phyloP scores from a whole-genome alignment of 1,284 basidiomycete species.

The Leccinum angustisporum region DNA sequence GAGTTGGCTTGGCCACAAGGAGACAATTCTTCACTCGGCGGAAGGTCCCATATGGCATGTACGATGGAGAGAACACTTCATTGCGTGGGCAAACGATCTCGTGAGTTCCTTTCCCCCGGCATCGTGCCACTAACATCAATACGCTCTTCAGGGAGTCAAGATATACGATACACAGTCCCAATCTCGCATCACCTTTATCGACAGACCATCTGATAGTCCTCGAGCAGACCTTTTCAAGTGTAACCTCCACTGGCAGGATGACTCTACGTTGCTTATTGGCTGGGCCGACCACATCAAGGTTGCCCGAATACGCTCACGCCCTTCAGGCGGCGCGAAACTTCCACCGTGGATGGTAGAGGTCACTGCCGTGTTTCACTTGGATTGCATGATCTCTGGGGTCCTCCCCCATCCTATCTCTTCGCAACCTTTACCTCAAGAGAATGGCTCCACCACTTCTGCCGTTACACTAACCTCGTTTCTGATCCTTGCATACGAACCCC shows the following conservation, averaged over 20 bases:
- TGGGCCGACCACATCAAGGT: slow-evolving; percentile 97
- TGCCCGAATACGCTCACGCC: slow-evolving; percentile 72
- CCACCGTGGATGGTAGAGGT: slow-evolving; percentile 79
- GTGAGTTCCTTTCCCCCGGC: slow-evolving; percentile 42
- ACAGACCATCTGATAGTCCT: slow-evolving; percentile 78
- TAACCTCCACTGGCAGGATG: slow-evolving; percentile 89
- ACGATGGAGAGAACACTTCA: slow-evolving; percentile 83
- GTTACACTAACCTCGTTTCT: slow-evolving; percentile 69
- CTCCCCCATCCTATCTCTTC: slow-evolving; percentile 66
- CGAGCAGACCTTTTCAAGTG: slow-evolving; percentile 94
- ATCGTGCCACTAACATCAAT: not conserved
- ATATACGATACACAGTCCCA: slow-evolving; percentile 86
- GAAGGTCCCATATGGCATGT: slow-evolving; percentile 96
- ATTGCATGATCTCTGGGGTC: slow-evolving; percentile 94
- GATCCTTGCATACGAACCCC: slow-evolving; percentile 78
- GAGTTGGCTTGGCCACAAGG: slow-evolving; percentile 95
- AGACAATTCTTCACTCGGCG: slow-evolving; percentile 81
- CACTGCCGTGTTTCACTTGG: slow-evolving; percentile 88
- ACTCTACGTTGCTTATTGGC: slow-evolving; percentile 84
- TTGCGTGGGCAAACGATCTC: slow-evolving; percentile 96
- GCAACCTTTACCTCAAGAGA: slow-evolving; percentile 19
- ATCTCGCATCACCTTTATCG: slow-evolving; percentile 85
- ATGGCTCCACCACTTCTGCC: slow-evolving; percentile 24
- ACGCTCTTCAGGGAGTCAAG: slow-evolving; percentile 74
- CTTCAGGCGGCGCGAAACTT: slow-evolving; percentile 36